phyloP scores from a whole-genome alignment of 805 yeast species.

The Hanseniaspora thailandica region DNA sequence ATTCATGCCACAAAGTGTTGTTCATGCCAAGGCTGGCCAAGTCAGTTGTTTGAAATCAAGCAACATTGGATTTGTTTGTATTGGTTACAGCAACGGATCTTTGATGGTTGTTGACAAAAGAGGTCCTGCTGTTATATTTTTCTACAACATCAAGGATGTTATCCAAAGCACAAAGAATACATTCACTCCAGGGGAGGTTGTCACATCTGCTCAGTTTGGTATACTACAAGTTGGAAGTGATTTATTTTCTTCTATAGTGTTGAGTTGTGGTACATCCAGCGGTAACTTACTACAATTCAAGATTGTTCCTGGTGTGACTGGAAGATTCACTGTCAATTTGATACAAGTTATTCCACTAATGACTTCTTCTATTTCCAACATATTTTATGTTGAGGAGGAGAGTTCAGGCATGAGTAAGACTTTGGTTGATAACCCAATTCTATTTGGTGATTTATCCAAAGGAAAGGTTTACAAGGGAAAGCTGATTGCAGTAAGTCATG shows the following conservation, averaged over 20 bases:
- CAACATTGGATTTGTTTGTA: conserved; percentile 70
- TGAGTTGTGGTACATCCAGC: conserved; percentile 62
- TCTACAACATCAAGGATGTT: conserved; percentile 27
- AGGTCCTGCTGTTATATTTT: conserved; percentile 58
- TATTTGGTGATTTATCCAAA: conserved; percentile 9
- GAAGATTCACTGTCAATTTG: conserved; percentile 47
- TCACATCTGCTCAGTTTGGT: conserved; percentile 61
- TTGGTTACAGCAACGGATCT: conserved; percentile 68
- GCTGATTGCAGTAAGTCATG: conserved; percentile 16
- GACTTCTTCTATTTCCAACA: conserved; percentile 37
- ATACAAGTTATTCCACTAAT: conserved; percentile 39
- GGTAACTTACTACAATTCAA: conserved; percentile 62
- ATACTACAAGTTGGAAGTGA: conserved; percentile 59
- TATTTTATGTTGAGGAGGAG: conserved; percentile 47
- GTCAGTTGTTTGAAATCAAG: conserved; percentile 58
- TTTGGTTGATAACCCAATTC: not conserved
- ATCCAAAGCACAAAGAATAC: conserved; percentile 22
- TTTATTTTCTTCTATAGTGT: conserved; percentile 55
- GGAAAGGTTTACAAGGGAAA: conserved; percentile 7
- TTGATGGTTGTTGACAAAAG: conserved; percentile 66
- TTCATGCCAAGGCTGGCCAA: conserved; percentile 36
- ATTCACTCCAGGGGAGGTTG: conserved; percentile 18
- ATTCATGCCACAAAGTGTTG: conserved; percentile 43
- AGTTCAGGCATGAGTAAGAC: not conserved
- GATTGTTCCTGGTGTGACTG: conserved; percentile 50